These are phyloP conservation scores for Collariella sp. DNA, from an alignment of 495 filamentous ascomycete species.

Conservation along the genomic window DNA sequence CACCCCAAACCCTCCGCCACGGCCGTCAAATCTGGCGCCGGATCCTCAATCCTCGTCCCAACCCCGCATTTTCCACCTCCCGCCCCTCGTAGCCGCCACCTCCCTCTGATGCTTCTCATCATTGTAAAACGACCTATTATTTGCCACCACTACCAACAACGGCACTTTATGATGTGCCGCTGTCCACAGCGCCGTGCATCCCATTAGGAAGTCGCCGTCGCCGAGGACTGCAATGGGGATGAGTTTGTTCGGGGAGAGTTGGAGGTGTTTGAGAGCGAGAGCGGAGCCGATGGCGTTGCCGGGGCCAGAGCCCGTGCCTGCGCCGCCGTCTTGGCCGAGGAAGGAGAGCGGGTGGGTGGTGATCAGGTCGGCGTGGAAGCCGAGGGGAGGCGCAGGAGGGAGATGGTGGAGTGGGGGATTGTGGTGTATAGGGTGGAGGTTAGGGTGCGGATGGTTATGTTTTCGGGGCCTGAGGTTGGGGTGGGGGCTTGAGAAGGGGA, in stretches of 20 bases:
- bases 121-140: neutral
- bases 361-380: neutral
- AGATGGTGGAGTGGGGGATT: neutral
- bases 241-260: neutral
- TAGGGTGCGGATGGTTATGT: neutral
- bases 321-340: neutral
- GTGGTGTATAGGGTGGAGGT: neutral
- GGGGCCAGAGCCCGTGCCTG: neutral
- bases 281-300: neutral
- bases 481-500: no score
- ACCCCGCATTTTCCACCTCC: neutral
- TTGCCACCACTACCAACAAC: slow-evolving; percentile 1
- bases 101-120: neutral
- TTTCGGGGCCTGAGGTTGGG: neutral
- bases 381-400: neutral
- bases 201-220: slow-evolving; percentile 3
- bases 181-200: slow-evolving; percentile 1
- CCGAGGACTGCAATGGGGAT: neutral
- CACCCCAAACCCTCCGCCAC: neutral
- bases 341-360: neutral
- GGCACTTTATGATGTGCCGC: neutral
- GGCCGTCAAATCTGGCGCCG: neutral
- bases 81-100: neutral
- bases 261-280: neutral
- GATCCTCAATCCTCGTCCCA: neutral